Percentiles rank a stretch among this genome's conserved stretches.
Evolutionary conservation across 2,329 filamentous ascomycete species (phyloP).

Genomic region (Penicillium sp.): DNA sequence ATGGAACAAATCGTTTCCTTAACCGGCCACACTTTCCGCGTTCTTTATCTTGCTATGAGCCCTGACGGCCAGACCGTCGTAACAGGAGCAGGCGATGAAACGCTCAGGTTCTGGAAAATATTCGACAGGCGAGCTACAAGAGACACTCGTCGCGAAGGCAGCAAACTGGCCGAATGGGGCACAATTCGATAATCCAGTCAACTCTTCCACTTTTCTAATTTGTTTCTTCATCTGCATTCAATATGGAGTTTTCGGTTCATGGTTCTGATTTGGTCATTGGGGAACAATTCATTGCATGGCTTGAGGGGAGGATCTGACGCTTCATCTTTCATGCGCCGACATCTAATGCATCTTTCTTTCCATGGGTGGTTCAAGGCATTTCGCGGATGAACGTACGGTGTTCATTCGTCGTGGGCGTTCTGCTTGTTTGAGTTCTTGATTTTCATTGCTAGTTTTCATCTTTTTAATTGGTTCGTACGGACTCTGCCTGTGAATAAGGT

Average conservation of each 20-base stretch:
- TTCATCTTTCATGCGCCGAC: conserved; percentile 27
- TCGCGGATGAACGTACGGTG: conserved; percentile 18
- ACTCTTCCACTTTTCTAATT: conserved; percentile 10
- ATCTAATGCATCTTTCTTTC: conserved; percentile 32
- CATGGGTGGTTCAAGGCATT: conserved; percentile 24
- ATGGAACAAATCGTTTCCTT: conserved; percentile 96
- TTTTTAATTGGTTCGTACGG: conserved; percentile 5
- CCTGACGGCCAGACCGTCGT: conserved; percentile 92
- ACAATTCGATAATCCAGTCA: conserved; percentile 61
- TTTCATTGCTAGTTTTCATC: conserved; percentile 8
- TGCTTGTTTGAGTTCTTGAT: neutral
- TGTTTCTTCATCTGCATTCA: conserved; percentile 33
- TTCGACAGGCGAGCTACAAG: conserved; percentile 79
- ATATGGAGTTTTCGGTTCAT: conserved; percentile 35
- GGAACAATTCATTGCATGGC: conserved; percentile 27
- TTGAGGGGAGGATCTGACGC: conserved; percentile 17
- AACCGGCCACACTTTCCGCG: conserved; percentile 94
- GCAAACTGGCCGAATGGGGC: conserved; percentile 73
- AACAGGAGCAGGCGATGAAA: conserved; percentile 95
- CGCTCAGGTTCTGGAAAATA: conserved; percentile 92
- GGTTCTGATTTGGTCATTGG: conserved; percentile 17
- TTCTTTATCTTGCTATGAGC: conserved; percentile 95
- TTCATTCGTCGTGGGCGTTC: neutral
- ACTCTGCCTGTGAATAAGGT: neutral
- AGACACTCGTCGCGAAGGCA: conserved; percentile 63